Evolutionary conservation across 73 alveolate genomes (phyloP).

Genomic region (Paramecium pentaurelia): DNA sequence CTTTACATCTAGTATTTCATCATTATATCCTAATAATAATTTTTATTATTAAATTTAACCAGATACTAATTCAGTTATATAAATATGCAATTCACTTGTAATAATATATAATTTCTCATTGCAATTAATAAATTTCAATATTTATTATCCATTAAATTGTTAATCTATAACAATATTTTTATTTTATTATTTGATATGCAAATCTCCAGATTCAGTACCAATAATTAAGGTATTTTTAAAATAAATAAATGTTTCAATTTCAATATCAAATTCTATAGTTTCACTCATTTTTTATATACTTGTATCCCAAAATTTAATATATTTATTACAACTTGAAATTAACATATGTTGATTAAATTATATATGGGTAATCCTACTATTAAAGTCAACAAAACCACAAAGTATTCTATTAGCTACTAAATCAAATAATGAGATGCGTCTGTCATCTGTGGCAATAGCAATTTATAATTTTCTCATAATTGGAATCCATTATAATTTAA

Average conservation of each 20-base stretch:
- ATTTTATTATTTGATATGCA: slow-evolving; percentile 12
- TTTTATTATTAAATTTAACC: slow-evolving; percentile 36
- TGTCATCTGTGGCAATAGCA: slow-evolving; percentile 30
- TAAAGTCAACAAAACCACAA: not conserved
- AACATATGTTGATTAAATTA: not conserved
- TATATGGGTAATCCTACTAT: not conserved
- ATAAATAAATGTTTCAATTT: not conserved
- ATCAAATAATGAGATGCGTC: slow-evolving; percentile 23
- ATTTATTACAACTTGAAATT: not conserved
- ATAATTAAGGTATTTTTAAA: not conserved
- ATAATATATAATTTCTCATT: slow-evolving; percentile 41
- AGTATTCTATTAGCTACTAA: slow-evolving; percentile 33
- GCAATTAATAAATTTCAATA: not conserved
- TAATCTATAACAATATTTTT: not conserved
- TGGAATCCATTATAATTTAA: slow-evolving; percentile 19
- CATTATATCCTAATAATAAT: slow-evolving; percentile 56
- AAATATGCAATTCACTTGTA: slow-evolving; percentile 51
- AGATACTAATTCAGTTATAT: not conserved
- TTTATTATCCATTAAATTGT: not conserved
- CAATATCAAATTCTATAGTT: not conserved
- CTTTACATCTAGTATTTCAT: slow-evolving; percentile 59
- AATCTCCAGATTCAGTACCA: slow-evolving; percentile 46
- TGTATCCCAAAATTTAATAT: slow-evolving; percentile 34
- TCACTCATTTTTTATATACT: not conserved
- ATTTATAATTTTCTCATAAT: slow-evolving; percentile 34